Percentiles rank a stretch among this genome's conserved stretches.
Conservation (phyloP, 176 grass and related monocot genomes). For the Rhynchospora pubera region DNA sequence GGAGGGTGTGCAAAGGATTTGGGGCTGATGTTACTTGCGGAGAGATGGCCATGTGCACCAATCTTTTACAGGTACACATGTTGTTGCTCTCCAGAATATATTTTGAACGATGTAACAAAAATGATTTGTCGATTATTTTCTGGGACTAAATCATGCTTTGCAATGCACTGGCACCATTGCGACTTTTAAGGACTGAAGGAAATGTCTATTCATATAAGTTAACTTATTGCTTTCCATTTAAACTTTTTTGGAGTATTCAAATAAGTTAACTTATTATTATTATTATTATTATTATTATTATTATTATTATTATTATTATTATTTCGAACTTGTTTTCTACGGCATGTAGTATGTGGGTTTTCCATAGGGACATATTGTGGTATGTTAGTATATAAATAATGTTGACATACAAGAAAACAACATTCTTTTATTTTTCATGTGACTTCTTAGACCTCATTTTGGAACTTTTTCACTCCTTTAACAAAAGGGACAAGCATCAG, state of each 20-base stretch:
- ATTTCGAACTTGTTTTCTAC: background rate
- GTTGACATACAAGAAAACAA: background rate
- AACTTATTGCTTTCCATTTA: background rate
- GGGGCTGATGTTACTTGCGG: conserved; percentile 96
- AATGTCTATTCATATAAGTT: background rate
- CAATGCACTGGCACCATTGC: background rate
- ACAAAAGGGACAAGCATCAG: conserved; percentile 81
- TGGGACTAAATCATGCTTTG: background rate
- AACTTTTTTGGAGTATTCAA: background rate
- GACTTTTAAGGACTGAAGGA: background rate
- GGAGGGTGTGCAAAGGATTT: conserved; percentile 76
- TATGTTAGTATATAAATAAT: conserved; percentile 3
- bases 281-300: background rate
- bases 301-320: too few relatives aligned
- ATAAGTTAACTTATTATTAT: background rate
- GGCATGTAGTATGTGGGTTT: background rate
- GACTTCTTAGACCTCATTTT: background rate
- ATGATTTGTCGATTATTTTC: background rate
- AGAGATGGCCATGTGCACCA: conserved; percentile 98
- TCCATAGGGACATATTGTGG: too few relatives aligned
- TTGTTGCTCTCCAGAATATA: background rate
- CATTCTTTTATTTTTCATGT: background rate
- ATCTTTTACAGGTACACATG: conserved; percentile 78
- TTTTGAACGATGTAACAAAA: background rate
- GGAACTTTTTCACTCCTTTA: conserved; percentile 26